Evolutionary conservation across 345 rosid species (phyloP), one percentile per base, ranked within the genome.

Genomic region (Cardamine resedifolia): DNA sequence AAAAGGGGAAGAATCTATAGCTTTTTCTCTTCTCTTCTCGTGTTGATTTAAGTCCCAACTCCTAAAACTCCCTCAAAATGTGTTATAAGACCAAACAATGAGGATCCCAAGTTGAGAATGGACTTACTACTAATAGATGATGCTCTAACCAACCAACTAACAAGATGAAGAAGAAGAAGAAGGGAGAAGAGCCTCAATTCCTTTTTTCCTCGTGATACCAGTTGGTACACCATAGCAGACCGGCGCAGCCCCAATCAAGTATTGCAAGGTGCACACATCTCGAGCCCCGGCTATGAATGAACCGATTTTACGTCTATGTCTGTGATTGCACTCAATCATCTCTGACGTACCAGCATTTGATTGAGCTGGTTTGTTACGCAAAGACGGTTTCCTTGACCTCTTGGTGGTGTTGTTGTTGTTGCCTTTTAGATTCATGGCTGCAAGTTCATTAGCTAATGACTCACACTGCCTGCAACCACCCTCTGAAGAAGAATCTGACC

Each of bases 201-300:
- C 62, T 68, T 63, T 80, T 85, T 91, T 68, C 50, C 79, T 85
- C 23, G 80, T 70, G 51, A 94, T 94, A 53, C 91, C 87, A 3
- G 97, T 94, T 4, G 97, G 96, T 55, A 93, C 95, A 23, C 98
- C 98, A 48, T 93, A 90, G 61, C 98, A 93, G 0, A 93, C 98
- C 0, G 98, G 98, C 0, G 98, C 78, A n/a, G 97, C 99, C 31
- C 99, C 99, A 11, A 85, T 90, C 77, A 95, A 75, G 80, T 79
- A 84, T 1, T 84, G 88, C 19, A 95, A 84, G 7, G 67, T 83
- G 77, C 97, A 91, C 15, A 83, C 88, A 48, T 90, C 90, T 10
- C 97, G 84, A 52, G 97, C 96, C 49, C 52, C 83, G 4, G 86
- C 84, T 80, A 91, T 90, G 66, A 91, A 88, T 0, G 96, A 86